A percentile compares a stretch with the other conserved stretches of the same genome.
Evolutionary conservation across 1,284 basidiomycete species (phyloP).

Genomic region (Lignosus rhinocerotis): DNA sequence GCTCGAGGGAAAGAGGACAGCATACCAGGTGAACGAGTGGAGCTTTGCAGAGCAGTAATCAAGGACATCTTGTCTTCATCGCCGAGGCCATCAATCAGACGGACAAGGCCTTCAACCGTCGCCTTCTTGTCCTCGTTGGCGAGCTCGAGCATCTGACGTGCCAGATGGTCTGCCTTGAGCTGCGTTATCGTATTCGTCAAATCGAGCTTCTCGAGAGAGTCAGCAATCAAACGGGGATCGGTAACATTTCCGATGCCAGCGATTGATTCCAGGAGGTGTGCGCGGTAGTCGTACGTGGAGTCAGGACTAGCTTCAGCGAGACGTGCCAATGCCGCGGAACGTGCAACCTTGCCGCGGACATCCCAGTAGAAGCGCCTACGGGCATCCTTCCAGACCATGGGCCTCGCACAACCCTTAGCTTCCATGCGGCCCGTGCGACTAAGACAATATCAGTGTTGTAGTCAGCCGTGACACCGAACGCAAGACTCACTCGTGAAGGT

Average conservation of each 20-base stretch:
- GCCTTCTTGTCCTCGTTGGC: conserved; percentile 71
- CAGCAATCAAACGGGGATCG: conserved; percentile 56
- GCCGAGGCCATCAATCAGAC: conserved; percentile 67
- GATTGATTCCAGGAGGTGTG: conserved; percentile 58
- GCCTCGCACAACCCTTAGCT: conserved; percentile 91
- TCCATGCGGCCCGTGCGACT: conserved; percentile 97
- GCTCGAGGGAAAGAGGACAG: background rate
- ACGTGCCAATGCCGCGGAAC: conserved; percentile 57
- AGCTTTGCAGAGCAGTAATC: conserved; percentile 59
- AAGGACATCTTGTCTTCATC: conserved; percentile 71
- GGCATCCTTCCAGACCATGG: conserved; percentile 85
- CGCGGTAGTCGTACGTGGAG: conserved; percentile 59
- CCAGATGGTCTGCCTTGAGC: conserved; percentile 65
- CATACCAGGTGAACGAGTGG: conserved; percentile 53
- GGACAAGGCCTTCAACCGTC: conserved; percentile 65
- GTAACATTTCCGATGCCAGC: conserved; percentile 52
- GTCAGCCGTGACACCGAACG: background rate
- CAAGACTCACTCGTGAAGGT: conserved; percentile 86
- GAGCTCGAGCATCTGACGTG: conserved; percentile 60
- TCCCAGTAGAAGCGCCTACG: conserved; percentile 97
- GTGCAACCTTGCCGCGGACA: conserved; percentile 76
- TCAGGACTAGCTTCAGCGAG: conserved; percentile 66
- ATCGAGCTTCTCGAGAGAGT: conserved; percentile 68
- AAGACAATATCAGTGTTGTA: conserved; percentile 20
- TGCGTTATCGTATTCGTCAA: conserved; percentile 58